A percentile compares a stretch with the other conserved stretches of the same genome.
Conservation (phyloP, 2,329 filamentous ascomycete genomes). For the Aspergillus flavus region DNA sequence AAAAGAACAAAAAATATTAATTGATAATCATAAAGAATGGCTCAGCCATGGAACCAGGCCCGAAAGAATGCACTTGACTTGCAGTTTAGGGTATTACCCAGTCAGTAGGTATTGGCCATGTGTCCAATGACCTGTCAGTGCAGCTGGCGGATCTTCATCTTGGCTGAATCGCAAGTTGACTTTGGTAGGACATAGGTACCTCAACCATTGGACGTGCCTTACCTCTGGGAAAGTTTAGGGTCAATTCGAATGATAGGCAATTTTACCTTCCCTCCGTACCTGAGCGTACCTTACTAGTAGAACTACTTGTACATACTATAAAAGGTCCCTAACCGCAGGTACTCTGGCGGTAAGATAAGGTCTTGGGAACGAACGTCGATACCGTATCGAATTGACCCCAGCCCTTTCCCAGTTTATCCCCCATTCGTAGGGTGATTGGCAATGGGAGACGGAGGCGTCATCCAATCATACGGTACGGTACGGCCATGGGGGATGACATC, state of each 20-base stretch:
- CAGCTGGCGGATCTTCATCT: not conserved
- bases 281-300: constrained; percentile 1
- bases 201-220: not conserved
- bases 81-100: constrained; percentile 3
- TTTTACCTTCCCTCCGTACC: not conserved
- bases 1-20: not conserved
- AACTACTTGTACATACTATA: not conserved
- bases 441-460: not conserved
- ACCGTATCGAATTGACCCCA: not conserved
- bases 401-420: not conserved
- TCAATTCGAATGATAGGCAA: not conserved
- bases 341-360: constrained; percentile 3
- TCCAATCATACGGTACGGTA: constrained; percentile 13
- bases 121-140: constrained; percentile 6
- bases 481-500: constrained; percentile 28
- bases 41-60: not conserved
- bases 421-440: not conserved
- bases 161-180: not conserved
- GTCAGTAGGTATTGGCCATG: constrained; percentile 5
- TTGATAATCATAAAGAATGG: not conserved
- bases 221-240: not conserved
- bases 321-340: not conserved
- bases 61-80: constrained; percentile 1
- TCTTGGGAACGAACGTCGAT: not conserved
- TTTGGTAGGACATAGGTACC: not conserved